Evolutionary conservation across 2,329 filamentous ascomycete genomes (phyloP), one percentile per base, ranked within the genome.

Genomic region (Dothideomycetes sp.): DNA sequence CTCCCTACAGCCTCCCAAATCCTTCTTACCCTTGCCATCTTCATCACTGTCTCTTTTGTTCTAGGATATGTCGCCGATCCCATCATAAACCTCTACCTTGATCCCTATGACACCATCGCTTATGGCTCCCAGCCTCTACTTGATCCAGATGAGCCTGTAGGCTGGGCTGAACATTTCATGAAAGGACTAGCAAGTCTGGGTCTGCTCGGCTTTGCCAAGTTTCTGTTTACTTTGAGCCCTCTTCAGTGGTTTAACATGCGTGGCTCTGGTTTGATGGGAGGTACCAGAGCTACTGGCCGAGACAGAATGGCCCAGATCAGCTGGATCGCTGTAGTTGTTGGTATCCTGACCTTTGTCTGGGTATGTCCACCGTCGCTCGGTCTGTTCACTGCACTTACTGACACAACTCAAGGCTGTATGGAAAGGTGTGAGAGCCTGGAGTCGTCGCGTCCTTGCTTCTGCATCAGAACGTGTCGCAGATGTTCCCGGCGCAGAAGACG

Each of bases 1-100:
- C 36, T 15, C 7, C 11, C 19, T 64, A 71, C 71, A 49, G 60
- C 73, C 41, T 69, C 82, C 4, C 82, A 93, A 55, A 65, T 85
- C 20, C 57, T 64, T 1, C 66, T 96, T 51, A 95, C 89, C 1
- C 50, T 84, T 2, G 35, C 70, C 15, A 82, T 94, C 47, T 74
- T 95, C 49, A 43, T 86, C 24, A 47, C 79, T 30, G 73, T 80
- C 37, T 71, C 94, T 18, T 96, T 94, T 55, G 27, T 84, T 1
- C 76, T 96, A 42, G 91, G 91, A 29, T 96, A 95, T 54, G 64
- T 96, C 49, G 89, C 88, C 45, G 88, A 96, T 61, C 88, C 88
- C 1, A 85, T 96, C 45, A 81, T 96, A 59, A 84, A 87, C 52
- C 65, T 94, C 19, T 94, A 89, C 68, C 64, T 89, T 41, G 86